These are phyloP conservation scores for Fusarium pilosicola DNA, from an alignment of 2,329 filamentous ascomycete genomes.

Conservation along the genomic window DNA sequence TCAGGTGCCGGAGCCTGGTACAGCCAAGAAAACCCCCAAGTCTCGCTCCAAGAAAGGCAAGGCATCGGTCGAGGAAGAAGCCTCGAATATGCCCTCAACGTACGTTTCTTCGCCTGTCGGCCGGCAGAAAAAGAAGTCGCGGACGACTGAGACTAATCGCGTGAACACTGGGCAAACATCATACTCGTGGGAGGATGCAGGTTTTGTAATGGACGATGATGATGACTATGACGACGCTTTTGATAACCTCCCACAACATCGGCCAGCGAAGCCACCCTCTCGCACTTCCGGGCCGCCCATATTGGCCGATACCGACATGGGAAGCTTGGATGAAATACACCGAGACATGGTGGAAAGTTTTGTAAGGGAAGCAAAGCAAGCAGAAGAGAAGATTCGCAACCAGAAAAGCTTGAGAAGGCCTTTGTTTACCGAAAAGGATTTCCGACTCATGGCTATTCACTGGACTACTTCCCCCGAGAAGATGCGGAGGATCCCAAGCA, in stretches of 20 bases:
- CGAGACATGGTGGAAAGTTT: slow-evolving; percentile 72
- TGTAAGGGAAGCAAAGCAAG: slow-evolving; percentile 66
- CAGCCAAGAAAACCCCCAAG: slow-evolving; percentile 45
- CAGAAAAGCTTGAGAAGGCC: slow-evolving; percentile 65
- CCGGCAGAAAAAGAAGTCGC: slow-evolving; percentile 45
- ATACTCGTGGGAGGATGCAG: slow-evolving; percentile 53
- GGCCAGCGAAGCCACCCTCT: slow-evolving; percentile 51
- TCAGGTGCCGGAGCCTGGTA: slow-evolving; percentile 51
- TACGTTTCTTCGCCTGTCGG: slow-evolving; percentile 65
- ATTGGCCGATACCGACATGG: slow-evolving; percentile 63
- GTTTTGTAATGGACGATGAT: slow-evolving; percentile 59
- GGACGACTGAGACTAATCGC: slow-evolving; percentile 43
- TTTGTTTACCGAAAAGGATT: slow-evolving; percentile 74
- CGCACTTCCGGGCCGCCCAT: slow-evolving; percentile 65
- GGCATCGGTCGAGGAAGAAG: slow-evolving; percentile 49
- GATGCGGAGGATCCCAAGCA: slow-evolving; percentile 71
- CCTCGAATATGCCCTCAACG: slow-evolving; percentile 56
- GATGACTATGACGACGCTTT: slow-evolving; percentile 55
- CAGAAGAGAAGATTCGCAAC: slow-evolving; percentile 71
- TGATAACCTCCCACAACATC: slow-evolving; percentile 53
- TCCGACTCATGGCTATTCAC: slow-evolving; percentile 77
- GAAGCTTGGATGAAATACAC: slow-evolving; percentile 67
- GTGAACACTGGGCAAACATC: slow-evolving; percentile 55
- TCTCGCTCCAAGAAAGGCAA: slow-evolving; percentile 50
- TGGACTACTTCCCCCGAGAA: slow-evolving; percentile 71